These are phyloP conservation scores for Saccharomycopsis amapae DNA, from an alignment of 805 yeast genomes.

Conservation along the genomic window DNA sequence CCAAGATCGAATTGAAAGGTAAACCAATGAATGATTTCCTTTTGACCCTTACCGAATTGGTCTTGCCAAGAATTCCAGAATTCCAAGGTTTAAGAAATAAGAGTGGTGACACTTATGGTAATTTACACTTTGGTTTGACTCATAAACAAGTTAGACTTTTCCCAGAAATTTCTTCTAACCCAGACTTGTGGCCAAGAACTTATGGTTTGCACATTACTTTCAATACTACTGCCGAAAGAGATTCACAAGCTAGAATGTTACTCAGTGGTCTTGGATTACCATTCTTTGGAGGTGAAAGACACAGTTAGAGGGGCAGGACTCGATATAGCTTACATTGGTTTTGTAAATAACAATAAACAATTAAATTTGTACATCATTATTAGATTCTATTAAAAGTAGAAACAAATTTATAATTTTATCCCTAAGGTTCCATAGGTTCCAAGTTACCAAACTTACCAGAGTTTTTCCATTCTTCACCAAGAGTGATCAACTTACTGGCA, in stretches of 20 bases:
- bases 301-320: slow-evolving; percentile 3
- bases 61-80: slow-evolving; percentile 86
- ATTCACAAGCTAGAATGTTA: slow-evolving; percentile 79
- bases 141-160: slow-evolving; percentile 72
- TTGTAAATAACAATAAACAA: background rate
- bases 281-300: slow-evolving; percentile 49
- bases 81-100: slow-evolving; percentile 66
- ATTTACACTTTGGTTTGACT: slow-evolving; percentile 75
- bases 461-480: slow-evolving; percentile 72
- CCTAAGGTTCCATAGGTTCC: slow-evolving; percentile 11
- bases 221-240: slow-evolving; percentile 85
- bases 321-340: too few relatives aligned
- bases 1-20: slow-evolving; percentile 70
- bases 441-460: slow-evolving; percentile 35
- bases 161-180: slow-evolving; percentile 90
- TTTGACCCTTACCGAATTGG: slow-evolving; percentile 81
- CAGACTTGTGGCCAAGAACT: slow-evolving; percentile 81
- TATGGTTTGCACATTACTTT: slow-evolving; percentile 82
- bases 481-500: slow-evolving; percentile 65
- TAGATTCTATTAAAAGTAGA: background rate
- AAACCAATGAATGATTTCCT: slow-evolving; percentile 80
- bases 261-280: slow-evolving; percentile 80
- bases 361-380: background rate
- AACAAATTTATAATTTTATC: background rate
- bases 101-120: slow-evolving; percentile 81